Percentiles rank a stretch among this genome's conserved stretches.
Evolutionary conservation across 2,329 filamentous ascomycete species (phyloP).

Genomic region (Stagonosporopsis chrysanthemi): DNA sequence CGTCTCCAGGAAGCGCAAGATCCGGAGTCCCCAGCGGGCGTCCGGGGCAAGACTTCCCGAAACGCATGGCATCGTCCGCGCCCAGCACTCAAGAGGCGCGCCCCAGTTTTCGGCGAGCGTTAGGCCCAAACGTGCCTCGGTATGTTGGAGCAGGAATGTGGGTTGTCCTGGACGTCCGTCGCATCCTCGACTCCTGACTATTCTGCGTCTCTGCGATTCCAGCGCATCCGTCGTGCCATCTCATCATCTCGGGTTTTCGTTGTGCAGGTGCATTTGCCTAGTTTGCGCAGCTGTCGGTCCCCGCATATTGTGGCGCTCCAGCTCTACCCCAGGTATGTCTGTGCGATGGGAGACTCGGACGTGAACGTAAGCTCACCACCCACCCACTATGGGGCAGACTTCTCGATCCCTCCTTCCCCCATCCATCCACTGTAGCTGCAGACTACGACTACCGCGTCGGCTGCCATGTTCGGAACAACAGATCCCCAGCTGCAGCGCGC

Average conservation of each 20-base stretch:
- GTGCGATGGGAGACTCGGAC: constrained; percentile 12
- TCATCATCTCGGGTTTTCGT: neutral
- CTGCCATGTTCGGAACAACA: constrained; percentile 40
- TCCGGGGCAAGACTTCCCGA: constrained; percentile 11
- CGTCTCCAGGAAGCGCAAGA: constrained; percentile 14
- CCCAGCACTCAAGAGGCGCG: constrained; percentile 8
- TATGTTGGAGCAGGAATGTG: constrained; percentile 18
- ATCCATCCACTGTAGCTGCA: neutral
- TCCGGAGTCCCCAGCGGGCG: constrained; percentile 15
- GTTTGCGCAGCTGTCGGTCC: constrained; percentile 1
- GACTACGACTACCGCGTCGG: neutral
- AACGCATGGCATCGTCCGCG: constrained; percentile 10
- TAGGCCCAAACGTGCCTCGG: constrained; percentile 18
- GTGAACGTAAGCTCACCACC: constrained; percentile 5
- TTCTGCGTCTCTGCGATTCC: constrained; percentile 2
- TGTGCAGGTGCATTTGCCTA: constrained; percentile 2
- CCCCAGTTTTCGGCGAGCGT: constrained; percentile 5
- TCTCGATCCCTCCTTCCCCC: neutral
- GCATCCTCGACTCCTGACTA: constrained; percentile 11
- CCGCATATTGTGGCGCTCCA: constrained; percentile 10
- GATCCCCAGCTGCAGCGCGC: constrained; percentile 44
- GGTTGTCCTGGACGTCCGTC: constrained; percentile 10
- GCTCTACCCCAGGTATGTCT: constrained; percentile 14
- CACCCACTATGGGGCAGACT: constrained; percentile 2
- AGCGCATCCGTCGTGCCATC: constrained; percentile 1